Base-by-base conservation (phyloP, 2,329 filamentous ascomycete genomes). In the Botrytis aclada region DNA sequence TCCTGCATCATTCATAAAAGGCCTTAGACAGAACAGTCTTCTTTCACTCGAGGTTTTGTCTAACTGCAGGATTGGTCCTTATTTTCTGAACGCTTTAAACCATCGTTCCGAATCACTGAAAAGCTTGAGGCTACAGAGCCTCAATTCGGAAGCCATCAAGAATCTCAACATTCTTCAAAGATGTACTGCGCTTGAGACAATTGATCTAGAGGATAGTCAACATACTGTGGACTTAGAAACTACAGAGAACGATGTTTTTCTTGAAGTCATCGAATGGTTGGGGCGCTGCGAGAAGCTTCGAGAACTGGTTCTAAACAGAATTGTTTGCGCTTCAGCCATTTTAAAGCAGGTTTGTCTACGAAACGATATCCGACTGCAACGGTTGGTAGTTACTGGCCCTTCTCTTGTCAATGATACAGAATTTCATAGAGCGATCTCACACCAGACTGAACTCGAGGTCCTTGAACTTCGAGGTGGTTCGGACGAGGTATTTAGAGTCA, bases 1-100 rank as follows among this genome's bases (percentile, higher is more conserved):
- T 58, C 83, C 92, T 67, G 86, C 89, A 0, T 82, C 83, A 3
- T 91, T 93, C 77, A 84, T 93, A 64, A 82, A 82, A 37, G 83
- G 84, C 1, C 83, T 93, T 66, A 84, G 82, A 29, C 83, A 85
- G 3, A 86, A 92, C 74, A 88, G 85, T 1, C 81, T 93, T 18
- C 83, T 84, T 72, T 85, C 84, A 32, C 89, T 93, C 72, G 84
- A 88, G 73, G 85, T 89, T 41, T 84, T 89, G 71, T 87, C 86
- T 77, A 82, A 84, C 58, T 88, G 88, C 75, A 82, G 84, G 4
- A 83, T 92, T 25, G 86, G 86, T 0, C 81, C 83, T 4, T 83
- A 87, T 61, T 87, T 89, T 0, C 86, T 91, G 64, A 79, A 83
- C 39, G 85, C 86, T 5, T 77, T 90, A 9, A 85, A 84, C 73